Conservation (phyloP, 1,284 basidiomycete genomes). For the Moniliella sp. region DNA sequence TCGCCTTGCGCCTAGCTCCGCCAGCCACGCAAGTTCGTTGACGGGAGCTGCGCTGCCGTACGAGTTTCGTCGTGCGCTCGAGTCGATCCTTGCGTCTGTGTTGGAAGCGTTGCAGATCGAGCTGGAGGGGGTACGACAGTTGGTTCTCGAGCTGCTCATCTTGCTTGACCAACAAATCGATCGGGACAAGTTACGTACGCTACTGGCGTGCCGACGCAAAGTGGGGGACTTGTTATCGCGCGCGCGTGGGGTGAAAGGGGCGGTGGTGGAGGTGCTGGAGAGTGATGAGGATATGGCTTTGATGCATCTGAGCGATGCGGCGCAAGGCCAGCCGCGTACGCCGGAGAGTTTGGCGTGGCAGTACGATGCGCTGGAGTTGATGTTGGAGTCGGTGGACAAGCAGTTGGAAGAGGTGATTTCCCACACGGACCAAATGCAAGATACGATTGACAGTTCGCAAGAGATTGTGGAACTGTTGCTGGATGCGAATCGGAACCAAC, state of each 20-base stretch:
- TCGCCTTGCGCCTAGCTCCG: slow-evolving; percentile 2
- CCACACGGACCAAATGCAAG: slow-evolving; percentile 13
- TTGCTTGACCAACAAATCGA: slow-evolving; percentile 22
- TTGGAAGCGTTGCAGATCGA: slow-evolving; percentile 20
- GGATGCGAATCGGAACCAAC: slow-evolving; percentile 78
- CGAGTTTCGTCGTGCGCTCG: slow-evolving; percentile 23
- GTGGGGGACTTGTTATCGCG: slow-evolving; percentile 14
- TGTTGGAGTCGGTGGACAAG: slow-evolving; percentile 79
- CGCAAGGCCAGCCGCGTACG: slow-evolving; percentile 3
- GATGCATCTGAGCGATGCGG: slow-evolving; percentile 45
- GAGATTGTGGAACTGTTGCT: slow-evolving; percentile 91
- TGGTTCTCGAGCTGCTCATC: slow-evolving; percentile 13
- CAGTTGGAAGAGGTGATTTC: slow-evolving; percentile 35
- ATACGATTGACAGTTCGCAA: slow-evolving; percentile 65
- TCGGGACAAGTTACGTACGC: slow-evolving; percentile 18
- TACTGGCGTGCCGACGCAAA: slow-evolving; percentile 16
- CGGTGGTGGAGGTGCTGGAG: slow-evolving; percentile 19
- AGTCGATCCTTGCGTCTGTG: slow-evolving; percentile 18
- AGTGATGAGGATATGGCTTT: slow-evolving; percentile 56
- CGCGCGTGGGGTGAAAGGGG: slow-evolving; percentile 12
- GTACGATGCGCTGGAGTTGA: slow-evolving; percentile 59
- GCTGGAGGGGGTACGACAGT: slow-evolving; percentile 10
- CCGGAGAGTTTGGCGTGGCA: slow-evolving; percentile 1
- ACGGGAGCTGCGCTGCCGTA: slow-evolving; percentile 20
- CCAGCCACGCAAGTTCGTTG: no score